phyloP scores from a whole-genome alignment of 805 yeast species.

The Wickerhamomyces sydowiorum region DNA sequence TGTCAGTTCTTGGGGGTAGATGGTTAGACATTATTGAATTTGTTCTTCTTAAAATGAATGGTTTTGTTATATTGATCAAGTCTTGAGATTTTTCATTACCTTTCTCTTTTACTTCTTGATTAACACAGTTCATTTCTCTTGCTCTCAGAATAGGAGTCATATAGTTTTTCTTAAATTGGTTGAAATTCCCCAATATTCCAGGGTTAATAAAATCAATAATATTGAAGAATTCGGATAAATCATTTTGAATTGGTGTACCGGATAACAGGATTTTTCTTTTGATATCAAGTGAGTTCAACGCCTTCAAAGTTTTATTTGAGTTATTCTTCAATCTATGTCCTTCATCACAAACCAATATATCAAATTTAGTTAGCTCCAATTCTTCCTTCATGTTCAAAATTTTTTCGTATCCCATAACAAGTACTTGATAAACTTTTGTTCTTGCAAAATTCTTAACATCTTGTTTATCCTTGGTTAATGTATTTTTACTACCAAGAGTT shows the following conservation, averaged over 20 bases:
- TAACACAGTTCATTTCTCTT: conserved; percentile 56
- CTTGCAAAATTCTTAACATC: conserved; percentile 32
- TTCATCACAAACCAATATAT: conserved; percentile 80
- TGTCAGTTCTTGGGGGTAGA: conserved; percentile 71
- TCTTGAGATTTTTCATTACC: conserved; percentile 65
- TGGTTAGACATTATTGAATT: conserved; percentile 49
- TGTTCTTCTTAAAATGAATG: conserved; percentile 71
- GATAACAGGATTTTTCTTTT: conserved; percentile 60
- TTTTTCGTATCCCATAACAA: conserved; percentile 87
- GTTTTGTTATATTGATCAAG: conserved; percentile 55
- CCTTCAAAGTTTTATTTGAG: conserved; percentile 63
- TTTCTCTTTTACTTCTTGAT: conserved; percentile 37
- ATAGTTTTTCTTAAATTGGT: conserved; percentile 52
- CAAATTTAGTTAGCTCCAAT: conserved; percentile 38
- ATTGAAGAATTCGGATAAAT: conserved; percentile 74
- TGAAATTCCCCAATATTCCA: conserved; percentile 62
- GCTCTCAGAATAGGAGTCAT: conserved; percentile 69
- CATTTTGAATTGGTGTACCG: conserved; percentile 95
- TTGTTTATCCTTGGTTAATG: conserved; percentile 41
- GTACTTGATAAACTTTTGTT: conserved; percentile 71
- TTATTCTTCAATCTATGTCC: conserved; percentile 86
- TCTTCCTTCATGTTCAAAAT: conserved; percentile 50
- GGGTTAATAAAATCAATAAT: conserved; percentile 84
- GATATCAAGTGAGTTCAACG: conserved; percentile 36
- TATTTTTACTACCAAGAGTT: conserved; percentile 44